Conservation (phyloP, 2,329 filamentous ascomycete species). For the Fusarium penzigii region DNA sequence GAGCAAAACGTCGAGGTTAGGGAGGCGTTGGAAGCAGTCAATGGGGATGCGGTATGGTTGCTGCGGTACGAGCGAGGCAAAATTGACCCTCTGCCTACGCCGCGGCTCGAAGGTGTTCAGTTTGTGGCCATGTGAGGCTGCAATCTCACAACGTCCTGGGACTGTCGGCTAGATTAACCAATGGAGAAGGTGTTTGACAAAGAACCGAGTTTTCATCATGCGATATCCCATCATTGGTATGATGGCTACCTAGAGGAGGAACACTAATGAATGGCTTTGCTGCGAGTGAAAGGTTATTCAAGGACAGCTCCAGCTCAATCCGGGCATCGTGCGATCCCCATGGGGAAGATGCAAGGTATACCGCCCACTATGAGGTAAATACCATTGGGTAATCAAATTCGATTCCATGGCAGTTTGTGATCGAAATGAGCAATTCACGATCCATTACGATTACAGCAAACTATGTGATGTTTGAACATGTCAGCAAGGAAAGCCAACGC, state of each 20-base stretch:
- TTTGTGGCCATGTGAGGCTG: slow-evolving; percentile 36
- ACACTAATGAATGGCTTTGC: neutral
- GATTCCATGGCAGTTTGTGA: too few species aligned
- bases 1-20: slow-evolving; percentile 49
- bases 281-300: neutral
- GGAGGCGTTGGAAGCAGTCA: slow-evolving; percentile 61
- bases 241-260: neutral
- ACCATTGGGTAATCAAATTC: too few species aligned
- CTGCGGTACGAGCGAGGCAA: slow-evolving; percentile 51
- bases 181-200: neutral
- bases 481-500: neutral
- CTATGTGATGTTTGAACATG: neutral
- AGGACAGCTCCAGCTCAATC: neutral
- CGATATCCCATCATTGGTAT: neutral
- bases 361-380: too few species aligned
- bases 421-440: neutral
- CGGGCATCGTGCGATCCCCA: neutral
- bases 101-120: slow-evolving; percentile 43
- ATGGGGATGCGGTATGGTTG: slow-evolving; percentile 79
- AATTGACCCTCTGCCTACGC: slow-evolving; percentile 38
- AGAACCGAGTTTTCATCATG: neutral
- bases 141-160: neutral
- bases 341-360: too few species aligned
- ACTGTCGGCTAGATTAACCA: neutral
- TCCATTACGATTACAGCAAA: neutral